phyloP scores from a whole-genome alignment of 1,284 basidiomycete genomes.

The Fomitiporia mediterranea region DNA sequence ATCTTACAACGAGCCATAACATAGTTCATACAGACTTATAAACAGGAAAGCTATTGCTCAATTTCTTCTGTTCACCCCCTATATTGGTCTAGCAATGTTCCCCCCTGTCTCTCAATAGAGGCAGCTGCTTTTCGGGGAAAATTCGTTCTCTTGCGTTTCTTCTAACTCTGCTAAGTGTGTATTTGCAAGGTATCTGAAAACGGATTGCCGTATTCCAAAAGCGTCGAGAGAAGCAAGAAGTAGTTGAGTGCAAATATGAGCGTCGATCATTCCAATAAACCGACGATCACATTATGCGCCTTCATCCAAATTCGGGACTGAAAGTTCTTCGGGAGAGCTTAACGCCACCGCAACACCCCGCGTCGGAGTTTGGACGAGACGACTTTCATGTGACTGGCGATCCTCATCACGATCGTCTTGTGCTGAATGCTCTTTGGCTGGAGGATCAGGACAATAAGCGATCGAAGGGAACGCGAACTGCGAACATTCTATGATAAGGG shows the following conservation, averaged over 20 bases:
- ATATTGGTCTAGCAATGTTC: too few species aligned
- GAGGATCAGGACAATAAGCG: not conserved
- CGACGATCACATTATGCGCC: conserved; percentile 1
- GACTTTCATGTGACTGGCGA: not conserved
- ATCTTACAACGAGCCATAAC: too few species aligned
- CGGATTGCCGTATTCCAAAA: not conserved
- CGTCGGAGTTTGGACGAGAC: not conserved
- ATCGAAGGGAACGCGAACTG: too few species aligned
- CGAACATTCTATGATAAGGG: not conserved
- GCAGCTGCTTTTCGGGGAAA: too few species aligned
- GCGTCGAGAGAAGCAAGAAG: not conserved
- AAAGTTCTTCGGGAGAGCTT: not conserved
- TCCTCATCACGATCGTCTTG: not conserved
- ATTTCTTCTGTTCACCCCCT: too few species aligned
- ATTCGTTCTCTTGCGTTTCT: too few species aligned
- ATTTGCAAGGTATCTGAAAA: too few species aligned
- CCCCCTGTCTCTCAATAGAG: too few species aligned
- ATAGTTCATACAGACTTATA: too few species aligned
- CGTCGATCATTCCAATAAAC: not conserved
- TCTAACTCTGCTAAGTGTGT: too few species aligned
- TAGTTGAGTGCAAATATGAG: not conserved
- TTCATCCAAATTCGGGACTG: not conserved
- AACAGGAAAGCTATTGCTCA: too few species aligned
- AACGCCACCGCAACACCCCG: conserved; percentile 7
- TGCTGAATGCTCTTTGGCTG: not conserved